phyloP scores from a whole-genome alignment of 192 early-diverging fungal species.

The Backusella macrospora region DNA sequence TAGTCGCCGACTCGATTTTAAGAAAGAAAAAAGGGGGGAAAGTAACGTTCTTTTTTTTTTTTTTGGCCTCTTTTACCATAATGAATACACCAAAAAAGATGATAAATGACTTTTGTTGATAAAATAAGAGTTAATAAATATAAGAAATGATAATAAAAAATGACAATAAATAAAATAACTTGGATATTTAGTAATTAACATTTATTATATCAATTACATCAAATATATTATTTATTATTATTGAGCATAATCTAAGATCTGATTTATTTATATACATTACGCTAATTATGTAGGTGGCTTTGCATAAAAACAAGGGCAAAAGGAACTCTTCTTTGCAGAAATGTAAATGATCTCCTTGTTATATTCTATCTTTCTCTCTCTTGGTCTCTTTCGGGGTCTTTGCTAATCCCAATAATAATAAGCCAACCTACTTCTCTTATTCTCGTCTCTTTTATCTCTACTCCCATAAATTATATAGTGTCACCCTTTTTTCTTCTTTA shows the following conservation, averaged over 20 bases:
- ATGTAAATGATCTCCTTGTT: neutral
- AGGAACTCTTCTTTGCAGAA: neutral
- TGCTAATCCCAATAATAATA: too few species aligned
- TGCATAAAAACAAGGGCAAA: slow-evolving; percentile 1
- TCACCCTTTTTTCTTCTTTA: too few species aligned
- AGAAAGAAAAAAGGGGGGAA: neutral
- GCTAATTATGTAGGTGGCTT: slow-evolving; percentile 5
- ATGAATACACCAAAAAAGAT: too few species aligned
- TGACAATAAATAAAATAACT: neutral
- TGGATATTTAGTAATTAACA: neutral
- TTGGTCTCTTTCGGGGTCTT: too few species aligned
- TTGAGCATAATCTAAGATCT: slow-evolving; percentile 1
- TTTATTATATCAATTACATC: neutral
- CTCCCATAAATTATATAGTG: too few species aligned
- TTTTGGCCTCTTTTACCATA: too few species aligned
- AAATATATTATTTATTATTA: neutral
- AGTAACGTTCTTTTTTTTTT: too few species aligned
- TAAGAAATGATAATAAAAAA: neutral
- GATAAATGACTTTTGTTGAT: too few species aligned
- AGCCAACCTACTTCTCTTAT: too few species aligned
- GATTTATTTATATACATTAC: slow-evolving; percentile 3
- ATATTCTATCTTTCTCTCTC: neutral
- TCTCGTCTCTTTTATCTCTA: too few species aligned
- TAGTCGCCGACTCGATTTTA: neutral
- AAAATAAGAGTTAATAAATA: too few species aligned